A percentile compares a stretch with the other conserved stretches of the same genome.
These are phyloP conservation scores for Blumeriella jaapii DNA, from an alignment of 2,329 filamentous ascomycete genomes.

Conservation along the genomic window DNA sequence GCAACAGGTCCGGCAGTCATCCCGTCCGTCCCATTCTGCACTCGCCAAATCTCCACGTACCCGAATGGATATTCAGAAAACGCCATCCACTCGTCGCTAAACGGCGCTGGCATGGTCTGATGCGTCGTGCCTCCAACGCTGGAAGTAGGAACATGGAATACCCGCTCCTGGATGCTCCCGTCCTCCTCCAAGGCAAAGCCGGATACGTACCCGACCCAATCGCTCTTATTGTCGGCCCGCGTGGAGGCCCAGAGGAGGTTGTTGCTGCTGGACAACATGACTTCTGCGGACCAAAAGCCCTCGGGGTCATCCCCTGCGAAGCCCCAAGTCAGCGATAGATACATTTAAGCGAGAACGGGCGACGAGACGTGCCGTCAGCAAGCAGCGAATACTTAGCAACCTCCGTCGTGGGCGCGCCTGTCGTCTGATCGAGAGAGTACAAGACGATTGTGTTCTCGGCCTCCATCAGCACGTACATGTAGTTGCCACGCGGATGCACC, in stretches of 20 bases:
- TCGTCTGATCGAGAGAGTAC: neutral
- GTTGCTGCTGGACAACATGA: neutral
- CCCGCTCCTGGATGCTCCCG: neutral
- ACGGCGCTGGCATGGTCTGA: slow-evolving; percentile 1
- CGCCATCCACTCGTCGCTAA: slow-evolving; percentile 4
- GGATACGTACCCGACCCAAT: slow-evolving; percentile 3
- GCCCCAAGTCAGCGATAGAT: neutral
- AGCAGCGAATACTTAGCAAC: slow-evolving; percentile 1
- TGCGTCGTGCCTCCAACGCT: slow-evolving; percentile 5
- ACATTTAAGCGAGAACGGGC: too few species aligned
- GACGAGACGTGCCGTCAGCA: neutral
- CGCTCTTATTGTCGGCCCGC: neutral
- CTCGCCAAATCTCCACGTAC: slow-evolving; percentile 5
- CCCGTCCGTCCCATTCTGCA: neutral
- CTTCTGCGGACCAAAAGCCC: slow-evolving; percentile 9
- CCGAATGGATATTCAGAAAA: slow-evolving; percentile 1
- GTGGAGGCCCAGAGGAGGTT: slow-evolving; percentile 6
- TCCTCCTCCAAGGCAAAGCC: neutral
- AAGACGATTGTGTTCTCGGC: slow-evolving; percentile 5
- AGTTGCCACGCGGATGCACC: slow-evolving; percentile 6
- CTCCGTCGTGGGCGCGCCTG: neutral
- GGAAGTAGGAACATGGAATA: slow-evolving; percentile 2
- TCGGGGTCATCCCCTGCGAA: neutral
- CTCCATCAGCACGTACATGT: slow-evolving; percentile 8
- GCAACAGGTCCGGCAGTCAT: slow-evolving; percentile 1